phyloP scores from a whole-genome alignment of 495 filamentous ascomycete species.

The Aspergillus bridgeri region DNA sequence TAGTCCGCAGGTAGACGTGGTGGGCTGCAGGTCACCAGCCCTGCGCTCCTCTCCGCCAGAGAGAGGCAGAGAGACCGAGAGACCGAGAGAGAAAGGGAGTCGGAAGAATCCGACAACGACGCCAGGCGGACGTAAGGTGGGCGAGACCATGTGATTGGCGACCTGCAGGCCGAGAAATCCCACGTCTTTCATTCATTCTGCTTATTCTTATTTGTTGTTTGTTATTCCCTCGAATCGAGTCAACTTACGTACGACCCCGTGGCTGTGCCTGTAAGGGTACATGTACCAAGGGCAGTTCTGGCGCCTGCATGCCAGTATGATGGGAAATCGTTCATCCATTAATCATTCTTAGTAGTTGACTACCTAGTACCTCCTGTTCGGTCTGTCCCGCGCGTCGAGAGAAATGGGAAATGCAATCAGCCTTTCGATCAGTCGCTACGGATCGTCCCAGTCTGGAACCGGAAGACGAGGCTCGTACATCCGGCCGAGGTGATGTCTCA shows the following conservation, averaged over 20 bases:
- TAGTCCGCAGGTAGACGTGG: too few relatives aligned
- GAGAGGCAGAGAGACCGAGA: background rate
- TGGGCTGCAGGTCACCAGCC: too few relatives aligned
- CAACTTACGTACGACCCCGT: constrained; percentile 8
- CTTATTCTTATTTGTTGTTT: too few relatives aligned
- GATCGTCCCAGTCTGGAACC: background rate
- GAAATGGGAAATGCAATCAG: background rate
- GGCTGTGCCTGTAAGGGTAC: constrained; percentile 19
- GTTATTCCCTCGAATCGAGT: too few relatives aligned
- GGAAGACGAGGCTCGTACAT: background rate
- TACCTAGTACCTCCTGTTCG: too few relatives aligned
- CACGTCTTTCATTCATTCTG: too few relatives aligned
- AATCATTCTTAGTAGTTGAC: too few relatives aligned
- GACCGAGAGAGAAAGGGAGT: background rate
- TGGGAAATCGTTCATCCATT: background rate
- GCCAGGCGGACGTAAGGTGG: constrained; percentile 1
- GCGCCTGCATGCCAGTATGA: background rate
- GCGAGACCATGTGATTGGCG: constrained; percentile 1
- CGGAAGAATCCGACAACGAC: background rate
- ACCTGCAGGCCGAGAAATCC: background rate
- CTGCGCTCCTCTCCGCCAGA: background rate
- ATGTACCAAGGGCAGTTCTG: too few relatives aligned
- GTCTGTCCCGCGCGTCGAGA: background rate
- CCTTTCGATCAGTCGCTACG: background rate
- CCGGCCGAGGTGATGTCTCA: constrained; percentile 4